Percentiles rank a stretch among this genome's conserved stretches.
phyloP scores from a whole-genome alignment of 208 protist species.

The Tritrichomonas musculus region DNA sequence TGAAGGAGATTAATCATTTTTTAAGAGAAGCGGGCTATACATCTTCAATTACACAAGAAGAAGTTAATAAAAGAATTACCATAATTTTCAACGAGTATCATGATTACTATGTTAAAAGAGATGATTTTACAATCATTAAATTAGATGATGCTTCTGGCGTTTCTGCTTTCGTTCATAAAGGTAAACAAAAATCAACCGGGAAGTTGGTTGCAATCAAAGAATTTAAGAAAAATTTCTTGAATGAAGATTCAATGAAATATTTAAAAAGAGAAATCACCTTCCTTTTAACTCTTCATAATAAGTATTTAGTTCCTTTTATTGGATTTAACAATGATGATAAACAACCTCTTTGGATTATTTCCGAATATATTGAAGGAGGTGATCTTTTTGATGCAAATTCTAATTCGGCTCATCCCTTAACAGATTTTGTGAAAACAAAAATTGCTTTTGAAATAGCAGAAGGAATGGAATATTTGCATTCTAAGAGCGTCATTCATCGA shows the following conservation, averaged over 20 bases:
- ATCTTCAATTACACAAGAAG: too few species aligned
- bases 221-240: not conserved
- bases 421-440: not conserved
- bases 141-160: not conserved
- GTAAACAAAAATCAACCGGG: not conserved
- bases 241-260: not conserved
- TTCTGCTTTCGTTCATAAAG: not conserved
- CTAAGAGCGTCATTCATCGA: not conserved
- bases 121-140: not conserved
- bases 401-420: not conserved
- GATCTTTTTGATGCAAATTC: not conserved
- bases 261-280: not conserved
- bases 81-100: not conserved
- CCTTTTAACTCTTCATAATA: not conserved
- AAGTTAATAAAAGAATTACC: too few species aligned
- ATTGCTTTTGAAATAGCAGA: not conserved
- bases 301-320: not conserved
- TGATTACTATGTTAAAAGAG: not conserved
- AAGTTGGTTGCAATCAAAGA: not conserved
- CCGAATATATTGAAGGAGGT: not conserved
- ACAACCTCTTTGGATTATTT: not conserved
- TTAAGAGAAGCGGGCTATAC: too few species aligned
- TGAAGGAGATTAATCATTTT: too few species aligned
- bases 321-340: not conserved
- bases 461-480: not conserved